Conservation (phyloP, 495 filamentous ascomycete genomes). For the Niebla homalea region DNA sequence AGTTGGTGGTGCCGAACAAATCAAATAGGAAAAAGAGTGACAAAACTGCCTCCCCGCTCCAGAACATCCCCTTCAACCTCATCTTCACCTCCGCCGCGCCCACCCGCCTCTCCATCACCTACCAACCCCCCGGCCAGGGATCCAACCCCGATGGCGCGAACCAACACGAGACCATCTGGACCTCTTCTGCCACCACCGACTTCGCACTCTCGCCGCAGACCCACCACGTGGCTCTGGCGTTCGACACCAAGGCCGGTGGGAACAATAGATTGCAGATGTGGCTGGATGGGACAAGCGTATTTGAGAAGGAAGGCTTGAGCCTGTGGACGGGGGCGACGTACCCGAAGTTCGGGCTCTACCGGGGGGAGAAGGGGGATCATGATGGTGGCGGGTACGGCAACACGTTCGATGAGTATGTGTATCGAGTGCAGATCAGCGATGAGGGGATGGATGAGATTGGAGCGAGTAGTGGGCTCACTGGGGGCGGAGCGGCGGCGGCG, state of each 20-base stretch:
- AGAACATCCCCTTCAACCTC: constrained; percentile 23
- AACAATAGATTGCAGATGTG: constrained; percentile 19
- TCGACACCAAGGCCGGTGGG: constrained; percentile 20
- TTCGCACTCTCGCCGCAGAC: constrained; percentile 1
- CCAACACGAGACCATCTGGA: constrained; percentile 16
- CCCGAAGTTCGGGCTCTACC: constrained; percentile 23
- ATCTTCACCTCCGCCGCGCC: constrained; percentile 10
- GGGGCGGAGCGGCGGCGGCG: not conserved
- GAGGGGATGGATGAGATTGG: constrained; percentile 12
- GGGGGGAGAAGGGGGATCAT: constrained; percentile 16
- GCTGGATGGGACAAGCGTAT: constrained; percentile 13
- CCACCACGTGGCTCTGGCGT: constrained; percentile 17
- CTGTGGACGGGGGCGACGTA: constrained; percentile 20
- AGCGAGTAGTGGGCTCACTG: not conserved
- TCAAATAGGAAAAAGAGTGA: constrained; percentile 10
- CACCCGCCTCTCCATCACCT: constrained; percentile 15
- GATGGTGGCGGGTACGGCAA: constrained; percentile 12
- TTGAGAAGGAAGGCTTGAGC: constrained; percentile 13
- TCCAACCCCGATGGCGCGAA: too few species aligned
- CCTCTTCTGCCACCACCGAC: constrained; percentile 7
- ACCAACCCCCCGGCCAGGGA: constrained; percentile 16
- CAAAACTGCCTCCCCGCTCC: constrained; percentile 9
- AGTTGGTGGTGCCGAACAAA: not conserved
- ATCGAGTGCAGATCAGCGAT: constrained; percentile 22
- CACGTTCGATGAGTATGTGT: constrained; percentile 10